Conservation (phyloP, 2,329 filamentous ascomycete genomes). For the Alternaria atra region DNA sequence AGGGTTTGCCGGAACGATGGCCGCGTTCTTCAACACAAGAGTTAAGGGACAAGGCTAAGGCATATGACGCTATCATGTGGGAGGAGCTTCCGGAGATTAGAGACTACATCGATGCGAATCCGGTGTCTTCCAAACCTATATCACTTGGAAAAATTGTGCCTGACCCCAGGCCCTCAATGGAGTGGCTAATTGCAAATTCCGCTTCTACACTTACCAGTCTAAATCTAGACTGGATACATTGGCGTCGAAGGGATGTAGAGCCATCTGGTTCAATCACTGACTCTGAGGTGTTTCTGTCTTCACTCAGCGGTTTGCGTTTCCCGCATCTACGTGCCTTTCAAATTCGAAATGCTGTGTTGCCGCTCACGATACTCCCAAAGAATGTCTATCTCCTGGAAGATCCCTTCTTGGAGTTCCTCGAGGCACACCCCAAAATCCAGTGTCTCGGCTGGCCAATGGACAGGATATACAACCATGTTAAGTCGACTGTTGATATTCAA, state of each 20-base stretch:
- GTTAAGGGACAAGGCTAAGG: constrained; percentile 26
- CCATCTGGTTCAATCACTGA: constrained; percentile 8
- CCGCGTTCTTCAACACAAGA: constrained; percentile 16
- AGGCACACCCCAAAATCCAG: constrained; percentile 54
- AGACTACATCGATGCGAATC: constrained; percentile 29
- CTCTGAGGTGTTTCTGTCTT: constrained; percentile 28
- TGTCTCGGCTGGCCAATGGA: constrained; percentile 59
- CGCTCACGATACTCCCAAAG: constrained; percentile 47
- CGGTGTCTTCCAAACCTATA: constrained; percentile 10
- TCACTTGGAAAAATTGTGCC: neutral
- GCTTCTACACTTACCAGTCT: constrained; percentile 42
- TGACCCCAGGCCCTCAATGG: constrained; percentile 21
- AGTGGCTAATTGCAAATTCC: constrained; percentile 31
- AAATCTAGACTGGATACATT: constrained; percentile 49
- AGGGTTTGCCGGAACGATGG: constrained; percentile 10
- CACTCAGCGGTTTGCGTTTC: constrained; percentile 51
- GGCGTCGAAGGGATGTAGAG: constrained; percentile 33
- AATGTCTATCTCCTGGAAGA: constrained; percentile 51
- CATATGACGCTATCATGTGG: constrained; percentile 41
- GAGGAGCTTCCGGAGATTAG: constrained; percentile 34
- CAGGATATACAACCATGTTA: constrained; percentile 52
- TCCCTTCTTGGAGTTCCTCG: constrained; percentile 55
- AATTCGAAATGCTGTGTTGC: constrained; percentile 55
- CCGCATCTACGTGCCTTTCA: constrained; percentile 58
- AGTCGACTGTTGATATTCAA: constrained; percentile 33